Evolutionary conservation across 2,329 filamentous ascomycete species (phyloP), one percentile per base, ranked within the genome.

Genomic region (Neonectria ditissima): DNA sequence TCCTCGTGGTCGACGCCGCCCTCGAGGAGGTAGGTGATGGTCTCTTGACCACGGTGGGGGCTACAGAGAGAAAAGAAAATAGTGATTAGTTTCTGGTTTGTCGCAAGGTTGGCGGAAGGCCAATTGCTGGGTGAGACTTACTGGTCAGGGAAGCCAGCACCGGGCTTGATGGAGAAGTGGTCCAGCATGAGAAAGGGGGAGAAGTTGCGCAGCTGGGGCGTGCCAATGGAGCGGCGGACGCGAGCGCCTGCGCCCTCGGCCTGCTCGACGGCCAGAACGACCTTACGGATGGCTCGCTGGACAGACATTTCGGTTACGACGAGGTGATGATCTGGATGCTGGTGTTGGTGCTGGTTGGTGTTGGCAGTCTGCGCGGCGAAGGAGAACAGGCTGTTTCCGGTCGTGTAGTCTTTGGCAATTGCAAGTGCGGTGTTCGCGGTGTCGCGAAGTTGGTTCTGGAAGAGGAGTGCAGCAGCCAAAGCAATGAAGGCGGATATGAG

Each of bases 101-200:
- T 47, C n/a, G 9, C 59, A 18, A 48, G 16, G 8, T 20, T 51
- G 24, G 16, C 8, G 6, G 14, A 18, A 10, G 2, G 13, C 10
- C 10, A 62, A n/a, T 50, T 4, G 9, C 8, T 30, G 16, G 44
- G 39, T 37, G 45, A 44, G 47, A 75, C 78, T 43, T 71, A 80
- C 78, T 97, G 94, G 76, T 97, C 94, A 1, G 94, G 94, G 77
- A 97, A 97, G 0, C 94, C 94, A 10, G 94, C 92, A 62, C 92
- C 93, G 2, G 90, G 89, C 56, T 88, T 87, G 72, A 96, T 88
- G 58, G 85, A 87, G 82, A 97, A 97, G 82, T 97, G 92, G 77
- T 98, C 95, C 50, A 97, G 91, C 94, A 98, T 97, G 47, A 97
- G 85, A 81, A 98, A 97, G 0, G 95, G 96, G 14, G 90, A 92